Evolutionary conservation across 129 eudicot species (phyloP).

Genomic region (Flaveria trinervia): DNA sequence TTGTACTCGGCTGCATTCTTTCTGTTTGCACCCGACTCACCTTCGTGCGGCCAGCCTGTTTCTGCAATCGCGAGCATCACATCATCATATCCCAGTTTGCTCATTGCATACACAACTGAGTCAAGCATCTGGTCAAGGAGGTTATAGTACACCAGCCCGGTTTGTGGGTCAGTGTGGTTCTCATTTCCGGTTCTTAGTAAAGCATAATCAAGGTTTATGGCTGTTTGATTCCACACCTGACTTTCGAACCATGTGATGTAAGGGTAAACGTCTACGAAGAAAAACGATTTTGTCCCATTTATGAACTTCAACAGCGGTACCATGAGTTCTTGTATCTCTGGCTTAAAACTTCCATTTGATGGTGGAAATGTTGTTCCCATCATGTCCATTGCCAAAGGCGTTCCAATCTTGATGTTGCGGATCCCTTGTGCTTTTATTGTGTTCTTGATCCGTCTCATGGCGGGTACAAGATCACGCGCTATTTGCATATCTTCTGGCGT

Average conservation of each 20-base stretch:
- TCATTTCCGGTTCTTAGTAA: constrained; percentile 38
- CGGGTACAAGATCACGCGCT: constrained; percentile 63
- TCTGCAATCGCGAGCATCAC: constrained; percentile 58
- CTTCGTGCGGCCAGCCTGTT: constrained; percentile 88
- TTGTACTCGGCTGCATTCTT: constrained; percentile 78
- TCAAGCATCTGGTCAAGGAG: constrained; percentile 89
- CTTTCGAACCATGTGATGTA: constrained; percentile 56
- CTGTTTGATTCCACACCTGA: constrained; percentile 36
- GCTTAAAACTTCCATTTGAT: constrained; percentile 53
- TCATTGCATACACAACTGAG: constrained; percentile 69
- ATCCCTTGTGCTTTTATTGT: constrained; percentile 44
- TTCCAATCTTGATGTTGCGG: constrained; percentile 63
- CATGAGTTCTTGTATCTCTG: constrained; percentile 40
- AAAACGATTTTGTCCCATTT: constrained; percentile 48
- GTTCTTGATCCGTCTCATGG: constrained; percentile 56
- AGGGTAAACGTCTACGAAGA: constrained; percentile 68
- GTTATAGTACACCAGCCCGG: constrained; percentile 53
- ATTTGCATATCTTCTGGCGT: constrained; percentile 29
- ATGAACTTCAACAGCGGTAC: constrained; percentile 47
- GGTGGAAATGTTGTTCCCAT: constrained; percentile 67
- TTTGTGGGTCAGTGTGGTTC: constrained; percentile 50
- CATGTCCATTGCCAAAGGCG: constrained; percentile 72
- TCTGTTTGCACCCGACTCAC: constrained; percentile 72
- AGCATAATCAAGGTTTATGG: constrained; percentile 54
- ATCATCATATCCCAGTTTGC: constrained; percentile 48